Base-by-base conservation (phyloP, 257 asterid species). In the Haberlea rhodopensis region DNA sequence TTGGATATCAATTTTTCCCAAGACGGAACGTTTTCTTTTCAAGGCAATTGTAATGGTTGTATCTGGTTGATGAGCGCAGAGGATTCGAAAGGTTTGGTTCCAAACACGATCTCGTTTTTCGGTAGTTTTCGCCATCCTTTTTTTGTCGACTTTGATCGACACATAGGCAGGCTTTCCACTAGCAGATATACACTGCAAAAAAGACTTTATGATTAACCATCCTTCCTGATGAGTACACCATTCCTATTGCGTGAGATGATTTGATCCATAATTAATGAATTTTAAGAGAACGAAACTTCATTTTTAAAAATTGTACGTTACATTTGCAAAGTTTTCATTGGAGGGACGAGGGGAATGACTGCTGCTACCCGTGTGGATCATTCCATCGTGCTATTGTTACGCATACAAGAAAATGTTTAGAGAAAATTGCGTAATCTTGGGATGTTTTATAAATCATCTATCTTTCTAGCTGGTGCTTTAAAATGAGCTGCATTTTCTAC, bases 71-170 rank as follows among this genome's bases (percentile, higher is more conserved):
- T 91, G 95, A 5, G 97, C 96, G 60, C 96, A 91, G 15, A 88
- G 88, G 73, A 91, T 78, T 57, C 83, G 90, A 60, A 91, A 86
- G 1, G 90, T 91, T 45, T 91, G 96, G 76, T 88, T 88, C 96
- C 96, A 91, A 26, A 83, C 66, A 1, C 80, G 74, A 34, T 73
- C 95, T 0, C 71, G 71, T 71, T 88, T 95, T 0, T 61, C 73
- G 48, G 78, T 81, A 3, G 97, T 86, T 79, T 88, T 84, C 2
- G 90, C 96, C 67, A 83, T 84, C 72, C 73, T 86, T 55, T 84
- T 71, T 73, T 73, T 77, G 45, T 80, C 94, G 19, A 91, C 63
- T 67, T 84, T 88, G 80, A 91, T 80, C 1, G 87, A 86, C 63
- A 86, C 97, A 58, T 80, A 81, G 1, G 91, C 73, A 13, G 96